Evolutionary conservation across 148 eudicot species (phyloP), one percentile per base, ranked within the genome.

Genomic region (Persicaria maculosa): DNA sequence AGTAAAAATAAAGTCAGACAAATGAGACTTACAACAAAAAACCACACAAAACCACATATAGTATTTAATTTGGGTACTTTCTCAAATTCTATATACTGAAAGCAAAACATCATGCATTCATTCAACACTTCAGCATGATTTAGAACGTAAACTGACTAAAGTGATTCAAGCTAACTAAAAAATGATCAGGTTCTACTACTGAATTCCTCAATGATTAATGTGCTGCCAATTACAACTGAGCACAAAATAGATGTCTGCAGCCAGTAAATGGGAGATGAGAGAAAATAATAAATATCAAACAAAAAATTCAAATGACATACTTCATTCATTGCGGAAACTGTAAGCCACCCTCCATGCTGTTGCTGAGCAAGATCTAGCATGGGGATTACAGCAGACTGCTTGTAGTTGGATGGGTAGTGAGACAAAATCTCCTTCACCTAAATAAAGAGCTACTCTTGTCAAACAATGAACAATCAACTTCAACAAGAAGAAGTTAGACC

Each of bases 291-390:
- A 4, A 75, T 57, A 75, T n/a, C 14, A 72, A n/a, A 55, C n/a
- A 54, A 9, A 72, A 22, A 52, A 20, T 46, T 45, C 14, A 22
- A 1, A 5, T 75, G 54, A 86, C 89, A 73, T 87, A 95, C 97
- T 85, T 90, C 97, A 80, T 95, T 90, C 97, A 95, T 95, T 50
- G 99, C 97, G 72, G 99, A 95, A 81, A 95, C 99, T 79, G 99
- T 86, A 75, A 95, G 96, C 99, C 99, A 95, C 14, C 99, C 99
- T 75, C 97, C 96, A 82, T 95, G 89, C 75, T 92, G 97, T 76
- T 95, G 97, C 81, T 95, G 99, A 25, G 97, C 99, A 80, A 95
- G 92, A 86, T 95, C 99, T 64, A 95, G 85, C 86, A 95, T 77
- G 50, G 97, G 99, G 78, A 95, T 95, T 75, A 92, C 97, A 36